Evolutionary conservation across 2,329 filamentous ascomycete species (phyloP).

Genomic region (Dactylellina parvicollis): DNA sequence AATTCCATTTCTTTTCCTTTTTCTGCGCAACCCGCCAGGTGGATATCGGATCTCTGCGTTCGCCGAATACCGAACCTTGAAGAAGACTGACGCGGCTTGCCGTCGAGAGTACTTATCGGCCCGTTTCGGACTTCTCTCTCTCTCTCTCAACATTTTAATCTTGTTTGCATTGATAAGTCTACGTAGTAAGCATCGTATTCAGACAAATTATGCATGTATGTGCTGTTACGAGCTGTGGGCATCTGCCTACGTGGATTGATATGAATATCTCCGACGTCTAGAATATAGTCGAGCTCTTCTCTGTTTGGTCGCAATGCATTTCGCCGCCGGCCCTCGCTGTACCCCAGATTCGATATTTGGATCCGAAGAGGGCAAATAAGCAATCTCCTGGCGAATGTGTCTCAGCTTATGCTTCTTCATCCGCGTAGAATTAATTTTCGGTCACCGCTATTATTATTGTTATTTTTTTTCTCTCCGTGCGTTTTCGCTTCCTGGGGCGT

Average conservation of each 20-base stretch:
- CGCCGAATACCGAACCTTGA: conserved; percentile 21
- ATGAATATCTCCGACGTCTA: conserved; percentile 15
- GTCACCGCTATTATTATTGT: not conserved
- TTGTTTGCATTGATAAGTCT: not conserved
- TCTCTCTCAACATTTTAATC: not conserved
- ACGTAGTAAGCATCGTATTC: not conserved
- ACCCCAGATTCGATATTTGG: conserved; percentile 44
- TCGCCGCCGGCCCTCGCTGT: conserved; percentile 29
- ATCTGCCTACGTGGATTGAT: conserved; percentile 2
- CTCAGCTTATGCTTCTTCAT: not conserved
- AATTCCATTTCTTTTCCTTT: not conserved
- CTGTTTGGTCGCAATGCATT: conserved; percentile 20
- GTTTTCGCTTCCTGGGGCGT: conserved; percentile 19
- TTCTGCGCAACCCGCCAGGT: conserved; percentile 11
- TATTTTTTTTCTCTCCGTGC: conserved; percentile 1
- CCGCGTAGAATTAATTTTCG: conserved; percentile 23
- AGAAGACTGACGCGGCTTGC: conserved; percentile 12
- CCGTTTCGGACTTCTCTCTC: conserved; percentile 16
- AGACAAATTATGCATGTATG: conserved; percentile 12
- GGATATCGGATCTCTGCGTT: not conserved
- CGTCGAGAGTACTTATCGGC: conserved; percentile 8
- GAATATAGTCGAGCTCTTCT: conserved; percentile 13
- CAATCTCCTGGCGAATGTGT: conserved; percentile 48
- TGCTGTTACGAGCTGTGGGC: conserved; percentile 21
- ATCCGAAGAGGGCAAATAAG: conserved; percentile 31